A percentile compares a stretch with the other conserved stretches of the same genome.
phyloP scores from a whole-genome alignment of 495 filamentous ascomycete species.

The Neurospora sp. region DNA sequence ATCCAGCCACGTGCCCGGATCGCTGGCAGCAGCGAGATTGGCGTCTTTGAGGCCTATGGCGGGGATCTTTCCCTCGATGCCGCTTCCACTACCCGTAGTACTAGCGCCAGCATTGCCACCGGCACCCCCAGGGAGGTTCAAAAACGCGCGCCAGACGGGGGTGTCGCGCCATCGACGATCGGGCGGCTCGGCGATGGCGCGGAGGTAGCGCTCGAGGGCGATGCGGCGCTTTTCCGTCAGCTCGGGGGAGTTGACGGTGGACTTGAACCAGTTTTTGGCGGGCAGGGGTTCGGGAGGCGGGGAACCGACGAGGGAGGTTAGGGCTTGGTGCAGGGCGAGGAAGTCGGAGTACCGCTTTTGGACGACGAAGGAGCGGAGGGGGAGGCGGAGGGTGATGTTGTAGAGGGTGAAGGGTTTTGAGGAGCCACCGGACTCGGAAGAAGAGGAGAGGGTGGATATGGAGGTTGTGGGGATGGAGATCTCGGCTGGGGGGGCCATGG shows the following conservation, averaged over 20 bases:
- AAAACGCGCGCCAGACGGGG: constrained; percentile 72
- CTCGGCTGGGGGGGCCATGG: constrained; percentile 67
- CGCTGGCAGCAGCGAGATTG: constrained; percentile 44
- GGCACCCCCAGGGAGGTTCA: constrained; percentile 56
- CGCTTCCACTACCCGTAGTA: constrained; percentile 22
- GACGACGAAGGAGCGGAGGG: constrained; percentile 77
- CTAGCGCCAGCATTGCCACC: constrained; percentile 30
- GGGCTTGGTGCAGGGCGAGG: constrained; percentile 56
- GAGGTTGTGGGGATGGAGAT: constrained; percentile 74
- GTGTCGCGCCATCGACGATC: constrained; percentile 83
- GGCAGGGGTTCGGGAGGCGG: constrained; percentile 57
- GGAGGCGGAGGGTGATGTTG: constrained; percentile 80
- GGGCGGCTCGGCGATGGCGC: constrained; percentile 61
- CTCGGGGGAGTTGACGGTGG: constrained; percentile 62
- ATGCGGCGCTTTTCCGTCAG: constrained; percentile 71
- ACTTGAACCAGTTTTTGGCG: constrained; percentile 74
- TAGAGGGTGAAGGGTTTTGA: constrained; percentile 91
- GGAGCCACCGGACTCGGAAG: constrained; percentile 68
- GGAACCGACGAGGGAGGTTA: constrained; percentile 51
- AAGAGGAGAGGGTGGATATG: constrained; percentile 39
- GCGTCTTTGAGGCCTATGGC: constrained; percentile 23
- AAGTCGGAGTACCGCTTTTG: constrained; percentile 96
- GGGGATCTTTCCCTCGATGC: constrained; percentile 28
- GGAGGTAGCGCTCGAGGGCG: constrained; percentile 73
- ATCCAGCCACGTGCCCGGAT: constrained; percentile 82